phyloP scores from a whole-genome alignment of 352 stramenopile species.

The Pythium chondricola region DNA sequence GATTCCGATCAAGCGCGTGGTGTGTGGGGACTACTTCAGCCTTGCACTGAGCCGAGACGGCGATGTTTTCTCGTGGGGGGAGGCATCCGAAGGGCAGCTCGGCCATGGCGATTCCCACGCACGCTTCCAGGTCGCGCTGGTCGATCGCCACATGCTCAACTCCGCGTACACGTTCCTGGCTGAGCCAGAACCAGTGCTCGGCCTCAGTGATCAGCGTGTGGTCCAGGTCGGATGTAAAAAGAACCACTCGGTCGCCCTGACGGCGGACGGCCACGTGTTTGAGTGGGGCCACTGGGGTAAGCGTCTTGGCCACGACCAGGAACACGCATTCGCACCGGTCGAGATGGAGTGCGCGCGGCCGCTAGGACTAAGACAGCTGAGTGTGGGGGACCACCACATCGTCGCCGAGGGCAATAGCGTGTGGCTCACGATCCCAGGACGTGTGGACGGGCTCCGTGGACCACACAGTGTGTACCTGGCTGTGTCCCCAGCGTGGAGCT shows the following conservation, averaged over 20 bases:
- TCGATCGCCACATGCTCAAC: conserved; percentile 53
- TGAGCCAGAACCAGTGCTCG: conserved; percentile 54
- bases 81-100: conserved; percentile 66
- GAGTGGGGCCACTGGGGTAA: conserved; percentile 74
- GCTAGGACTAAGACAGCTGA: conserved; percentile 35
- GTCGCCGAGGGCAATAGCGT: conserved; percentile 57
- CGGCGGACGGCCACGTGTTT: conserved; percentile 31
- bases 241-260: conserved; percentile 56
- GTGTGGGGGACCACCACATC: conserved; percentile 48
- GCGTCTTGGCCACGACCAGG: conserved; percentile 35
- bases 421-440: conserved; percentile 36
- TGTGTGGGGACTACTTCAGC: conserved; percentile 66
- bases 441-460: not conserved
- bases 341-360: conserved; percentile 17
- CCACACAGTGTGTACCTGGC: conserved; percentile 20
- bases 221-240: conserved; percentile 41
- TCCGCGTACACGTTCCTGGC: conserved; percentile 64
- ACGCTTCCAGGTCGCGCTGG: conserved; percentile 56
- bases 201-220: conserved; percentile 34
- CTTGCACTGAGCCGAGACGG: conserved; percentile 53
- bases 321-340: conserved; percentile 55
- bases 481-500: conserved; percentile 20
- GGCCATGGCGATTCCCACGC: conserved; percentile 49
- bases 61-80: conserved; percentile 72
- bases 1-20: conserved; percentile 46